A percentile compares a stretch with the other conserved stretches of the same genome.
phyloP scores from a whole-genome alignment of 2,329 filamentous ascomycete species.

The Claviceps fusiformis region DNA sequence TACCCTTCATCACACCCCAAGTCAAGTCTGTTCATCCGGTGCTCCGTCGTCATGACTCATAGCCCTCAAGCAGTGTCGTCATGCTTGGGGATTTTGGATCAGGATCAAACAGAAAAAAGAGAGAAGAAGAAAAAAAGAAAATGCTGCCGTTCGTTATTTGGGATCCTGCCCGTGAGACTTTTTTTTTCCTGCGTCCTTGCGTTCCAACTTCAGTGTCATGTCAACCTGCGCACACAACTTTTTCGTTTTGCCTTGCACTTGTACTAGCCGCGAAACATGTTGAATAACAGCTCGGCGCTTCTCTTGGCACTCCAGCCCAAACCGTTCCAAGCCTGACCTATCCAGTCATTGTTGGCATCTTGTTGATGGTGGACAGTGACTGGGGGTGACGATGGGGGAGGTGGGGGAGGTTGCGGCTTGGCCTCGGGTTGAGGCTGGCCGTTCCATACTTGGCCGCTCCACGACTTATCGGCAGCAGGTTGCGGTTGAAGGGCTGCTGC shows the following conservation, averaged over 20 bases:
- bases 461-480: neutral
- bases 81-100: neutral
- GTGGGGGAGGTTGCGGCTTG: neutral
- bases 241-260: neutral
- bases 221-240: neutral
- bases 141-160: neutral
- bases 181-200: neutral
- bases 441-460: constrained; percentile 1
- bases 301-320: constrained; percentile 1
- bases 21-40: neutral
- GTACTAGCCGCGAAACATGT: neutral
- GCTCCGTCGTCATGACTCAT: neutral
- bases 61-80: constrained; percentile 1
- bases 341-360: neutral
- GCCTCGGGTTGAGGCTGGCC: neutral
- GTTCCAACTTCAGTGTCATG: too few relatives aligned
- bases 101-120: too few relatives aligned
- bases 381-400: neutral
- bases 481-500: neutral
- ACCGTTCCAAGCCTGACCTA: constrained; percentile 5
- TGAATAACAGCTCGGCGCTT: neutral
- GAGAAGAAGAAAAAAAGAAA: neutral
- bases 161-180: neutral
- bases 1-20: neutral
- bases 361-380: neutral